Percentiles rank a stretch among this genome's conserved stretches.
Conservation (phyloP, 768 basidiomycete species). For the Termitomyces sp. region DNA sequence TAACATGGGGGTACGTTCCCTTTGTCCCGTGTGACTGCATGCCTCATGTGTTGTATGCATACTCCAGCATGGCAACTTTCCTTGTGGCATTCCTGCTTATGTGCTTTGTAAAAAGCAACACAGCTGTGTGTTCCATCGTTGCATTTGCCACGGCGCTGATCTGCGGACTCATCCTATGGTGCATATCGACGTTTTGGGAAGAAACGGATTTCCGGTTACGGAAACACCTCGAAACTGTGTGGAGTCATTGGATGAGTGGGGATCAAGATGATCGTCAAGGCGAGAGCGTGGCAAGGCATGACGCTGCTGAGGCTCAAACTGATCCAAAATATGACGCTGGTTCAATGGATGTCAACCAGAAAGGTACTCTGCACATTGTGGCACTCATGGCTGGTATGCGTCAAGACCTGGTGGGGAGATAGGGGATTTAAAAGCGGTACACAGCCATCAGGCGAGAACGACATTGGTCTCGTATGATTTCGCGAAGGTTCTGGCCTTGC, state of each 20-base stretch:
- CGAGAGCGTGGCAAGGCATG: background rate
- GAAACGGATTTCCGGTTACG: too few relatives aligned
- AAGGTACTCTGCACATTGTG: background rate
- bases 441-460: background rate
- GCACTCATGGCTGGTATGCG: background rate
- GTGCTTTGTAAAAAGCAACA: background rate
- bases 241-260: background rate
- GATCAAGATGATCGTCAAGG: background rate
- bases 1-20: slow-evolving; percentile 5
- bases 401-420: background rate
- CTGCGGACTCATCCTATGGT: background rate
- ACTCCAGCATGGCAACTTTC: background rate
- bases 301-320: background rate
- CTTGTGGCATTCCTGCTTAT: slow-evolving; percentile 1
- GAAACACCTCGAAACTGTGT: too few relatives aligned
- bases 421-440: background rate
- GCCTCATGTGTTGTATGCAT: background rate
- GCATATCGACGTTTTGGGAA: slow-evolving; percentile 1
- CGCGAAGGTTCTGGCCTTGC: background rate
- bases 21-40: background rate
- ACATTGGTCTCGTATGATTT: background rate
- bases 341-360: background rate
- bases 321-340: too few relatives aligned
- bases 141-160: background rate
- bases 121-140: background rate